Evolutionary conservation across 2,329 filamentous ascomycete genomes (phyloP), one percentile per base, ranked within the genome.

Genomic region (Aspergillus arachidicola): DNA sequence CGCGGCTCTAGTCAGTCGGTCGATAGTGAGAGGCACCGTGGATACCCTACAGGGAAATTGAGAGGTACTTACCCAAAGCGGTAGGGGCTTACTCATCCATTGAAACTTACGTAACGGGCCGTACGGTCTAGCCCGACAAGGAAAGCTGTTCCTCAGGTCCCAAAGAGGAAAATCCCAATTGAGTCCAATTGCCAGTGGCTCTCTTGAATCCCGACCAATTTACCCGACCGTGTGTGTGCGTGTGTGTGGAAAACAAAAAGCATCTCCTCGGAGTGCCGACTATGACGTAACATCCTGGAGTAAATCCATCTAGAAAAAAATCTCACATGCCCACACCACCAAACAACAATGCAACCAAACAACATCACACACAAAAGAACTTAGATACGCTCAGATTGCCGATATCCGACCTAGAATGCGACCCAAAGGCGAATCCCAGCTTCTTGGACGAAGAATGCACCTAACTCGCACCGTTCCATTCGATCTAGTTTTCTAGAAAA

Each of bases 401-500:
- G 32, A 55, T 6, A 36, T 38, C 51, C 32, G 51, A 55, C 32
- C n/a, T 23, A 56, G 9, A 50, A 32, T 23, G 55, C 50, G 32
- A 58, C 41, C 56, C 56, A 32, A 48, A 23, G 30, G 32, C 10
- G 10, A 55, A 32, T 21, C 51, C 51, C 51, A 38, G 51, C 7
- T 55, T 55, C 34, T 55, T 28, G 51, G 51, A 34, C 41, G 23
- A 9, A 26, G 57, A 58, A 62, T 58, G 60, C 60, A 58, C 56
- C 60, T 54, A 62, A 58, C 28, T 28, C 56, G 26, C 32, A 45
- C 56, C 30, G 67, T 67, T 64, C 68, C 68, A 68, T 59, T 64
- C 61, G 63, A 63, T 57, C 62, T 69, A 70, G 62, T 54, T 68
- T 76, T 76, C 74, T 75, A 76, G 74, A 76, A 76, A 67, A 73